Evolutionary conservation across 1,284 basidiomycete species (phyloP), one percentile per base, ranked within the genome.

Genomic region (Macrocystidia cucumis): DNA sequence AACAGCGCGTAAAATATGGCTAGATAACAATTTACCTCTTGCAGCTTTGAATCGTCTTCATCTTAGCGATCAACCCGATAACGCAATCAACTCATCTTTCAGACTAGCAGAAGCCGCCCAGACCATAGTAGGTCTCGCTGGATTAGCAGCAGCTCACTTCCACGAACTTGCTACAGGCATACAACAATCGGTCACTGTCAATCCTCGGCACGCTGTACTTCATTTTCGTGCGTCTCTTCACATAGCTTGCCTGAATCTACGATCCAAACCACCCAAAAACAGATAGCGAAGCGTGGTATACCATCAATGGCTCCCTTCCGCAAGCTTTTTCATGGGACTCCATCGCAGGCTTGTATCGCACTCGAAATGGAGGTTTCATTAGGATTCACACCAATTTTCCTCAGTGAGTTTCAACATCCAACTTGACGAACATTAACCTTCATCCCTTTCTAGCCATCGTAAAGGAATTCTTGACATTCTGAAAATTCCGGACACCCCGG

Each of bases 371-470:
- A 31, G 56, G 60, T 32, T 69, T 59, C 44, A 68, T 78, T 9
- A 62, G 76, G 17, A 64, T 78, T 12, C 77, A 79, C 46, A 77
- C 75, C 14, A 79, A 78, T 43, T 80, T 79, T 46, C 69, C 75
- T 22, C 76, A 79, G 74, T 77, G 51, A 43, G 67, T 49, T 12
- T 31, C 9, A 12, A 36, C 13, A 18, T 19, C 4, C 36, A 29
- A n/a, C 9, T 24, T 19, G 26, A 14, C 22, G 22, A 4, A 32
- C 8, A 9, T 18, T 25, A 5, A 11, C 22, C 8, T 23, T 36
- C 25, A 34, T 26, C 30, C 29, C 34, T 27, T 30, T 8, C 11
- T 25, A 78, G 75, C 43, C 76, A 79, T 45, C 63, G 69, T 28
- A 55, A 59, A 23, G 74, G 72, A 3, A 65, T 62, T 32, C 51